phyloP scores from a whole-genome alignment of 116 monocot genomes.

The Phalaenopsis hybrid region DNA sequence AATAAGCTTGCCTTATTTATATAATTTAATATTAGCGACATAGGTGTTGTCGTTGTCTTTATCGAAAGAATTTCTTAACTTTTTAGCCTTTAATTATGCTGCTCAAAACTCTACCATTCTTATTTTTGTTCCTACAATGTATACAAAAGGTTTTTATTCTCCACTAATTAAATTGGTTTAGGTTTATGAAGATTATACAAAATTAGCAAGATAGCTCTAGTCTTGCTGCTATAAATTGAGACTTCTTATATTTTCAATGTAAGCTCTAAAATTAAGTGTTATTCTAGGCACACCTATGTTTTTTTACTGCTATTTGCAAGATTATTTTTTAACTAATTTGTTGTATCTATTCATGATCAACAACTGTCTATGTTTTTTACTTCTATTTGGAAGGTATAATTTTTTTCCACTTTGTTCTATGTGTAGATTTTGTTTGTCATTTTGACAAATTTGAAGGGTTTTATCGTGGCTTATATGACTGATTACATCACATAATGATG shows the following conservation, averaged over 20 bases:
- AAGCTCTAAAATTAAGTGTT: not conserved
- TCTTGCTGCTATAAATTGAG: too few relatives aligned
- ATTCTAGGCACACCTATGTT: not conserved
- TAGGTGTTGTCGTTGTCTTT: not conserved
- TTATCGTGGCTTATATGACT: constrained; percentile 27
- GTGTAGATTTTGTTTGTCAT: constrained; percentile 82
- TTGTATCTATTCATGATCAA: constrained; percentile 2
- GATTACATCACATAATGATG: too few relatives aligned
- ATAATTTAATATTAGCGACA: not conserved
- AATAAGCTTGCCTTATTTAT: not conserved
- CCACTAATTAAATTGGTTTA: not conserved
- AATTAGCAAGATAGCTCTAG: too few relatives aligned
- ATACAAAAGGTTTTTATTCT: not conserved
- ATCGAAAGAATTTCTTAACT: not conserved
- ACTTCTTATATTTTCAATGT: not conserved
- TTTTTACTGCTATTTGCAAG: not conserved
- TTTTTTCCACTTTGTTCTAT: not conserved
- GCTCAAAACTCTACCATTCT: not conserved
- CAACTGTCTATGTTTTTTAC: not conserved
- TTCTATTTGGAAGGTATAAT: not conserved
- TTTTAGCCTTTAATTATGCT: not conserved
- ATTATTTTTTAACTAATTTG: not conserved
- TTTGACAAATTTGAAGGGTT: constrained; percentile 83
- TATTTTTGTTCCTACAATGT: not conserved
- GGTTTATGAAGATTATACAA: too few relatives aligned